phyloP scores from a whole-genome alignment of 2,329 filamentous ascomycete species.

The Aureobasidium namibiae region DNA sequence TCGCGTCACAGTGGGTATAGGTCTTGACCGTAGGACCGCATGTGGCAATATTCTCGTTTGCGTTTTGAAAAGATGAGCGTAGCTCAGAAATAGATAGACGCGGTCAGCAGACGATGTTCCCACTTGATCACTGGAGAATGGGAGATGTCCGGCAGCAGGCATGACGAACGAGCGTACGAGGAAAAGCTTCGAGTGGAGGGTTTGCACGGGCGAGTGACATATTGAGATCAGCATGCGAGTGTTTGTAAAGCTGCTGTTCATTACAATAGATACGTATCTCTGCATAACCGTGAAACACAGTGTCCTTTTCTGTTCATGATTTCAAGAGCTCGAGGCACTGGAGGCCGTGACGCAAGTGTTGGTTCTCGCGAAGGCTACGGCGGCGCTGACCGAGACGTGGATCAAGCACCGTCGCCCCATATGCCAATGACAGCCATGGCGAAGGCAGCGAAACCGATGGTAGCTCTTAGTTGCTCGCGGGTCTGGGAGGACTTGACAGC shows the following conservation, averaged over 20 bases:
- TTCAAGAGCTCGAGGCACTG: background rate
- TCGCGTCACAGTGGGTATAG: background rate
- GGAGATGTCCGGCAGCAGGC: too few relatives aligned
- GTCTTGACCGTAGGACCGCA: too few relatives aligned
- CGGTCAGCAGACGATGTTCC: too few relatives aligned
- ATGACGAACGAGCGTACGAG: background rate
- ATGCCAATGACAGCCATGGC: slow-evolving; percentile 40
- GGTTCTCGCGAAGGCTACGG: background rate
- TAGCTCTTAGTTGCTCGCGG: slow-evolving; percentile 35
- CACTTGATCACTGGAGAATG: too few relatives aligned
- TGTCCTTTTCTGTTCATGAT: background rate
- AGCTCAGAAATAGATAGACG: too few relatives aligned
- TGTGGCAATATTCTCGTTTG: too few relatives aligned
- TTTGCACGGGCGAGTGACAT: background rate
- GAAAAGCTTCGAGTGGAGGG: background rate
- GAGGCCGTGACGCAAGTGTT: background rate
- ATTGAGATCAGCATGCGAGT: background rate
- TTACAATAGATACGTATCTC: background rate
- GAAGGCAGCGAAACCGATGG: slow-evolving; percentile 36
- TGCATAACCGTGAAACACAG: background rate
- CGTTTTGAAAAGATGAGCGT: too few relatives aligned
- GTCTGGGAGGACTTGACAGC: slow-evolving; percentile 35
- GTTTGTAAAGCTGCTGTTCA: background rate
- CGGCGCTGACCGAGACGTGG: background rate
- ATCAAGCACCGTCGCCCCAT: slow-evolving; percentile 37